A percentile compares a stretch with the other conserved stretches of the same genome.
Conservation (phyloP, 257 asterid species). For the Nicotiana attenuata region DNA sequence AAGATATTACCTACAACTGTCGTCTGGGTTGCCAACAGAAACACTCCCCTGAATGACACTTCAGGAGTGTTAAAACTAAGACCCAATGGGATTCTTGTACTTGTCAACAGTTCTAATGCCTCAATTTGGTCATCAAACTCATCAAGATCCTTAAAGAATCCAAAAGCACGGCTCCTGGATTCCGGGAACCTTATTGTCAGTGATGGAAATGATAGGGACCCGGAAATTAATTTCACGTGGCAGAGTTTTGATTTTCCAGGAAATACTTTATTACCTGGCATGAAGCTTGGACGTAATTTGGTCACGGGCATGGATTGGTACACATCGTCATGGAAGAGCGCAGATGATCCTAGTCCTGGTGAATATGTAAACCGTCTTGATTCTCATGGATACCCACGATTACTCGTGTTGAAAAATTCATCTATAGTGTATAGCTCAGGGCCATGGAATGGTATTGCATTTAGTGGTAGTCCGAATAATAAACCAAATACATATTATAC, state of each 20-base stretch:
- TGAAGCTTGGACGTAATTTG: conserved; percentile 14
- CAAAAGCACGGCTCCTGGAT: conserved; percentile 1
- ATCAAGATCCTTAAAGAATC: background rate
- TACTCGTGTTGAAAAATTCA: background rate
- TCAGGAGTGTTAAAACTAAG: conserved; percentile 6
- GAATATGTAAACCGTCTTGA: conserved; percentile 8
- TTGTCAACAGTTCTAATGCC: background rate
- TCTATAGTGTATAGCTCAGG: background rate
- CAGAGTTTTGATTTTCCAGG: conserved; percentile 22
- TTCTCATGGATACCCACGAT: conserved; percentile 10
- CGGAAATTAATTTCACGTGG: background rate
- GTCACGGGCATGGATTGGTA: background rate
- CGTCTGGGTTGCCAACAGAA: conserved; percentile 14
- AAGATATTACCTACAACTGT: background rate
- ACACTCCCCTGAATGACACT: conserved; percentile 11
- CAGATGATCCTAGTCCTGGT: conserved; percentile 17
- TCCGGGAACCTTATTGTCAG: conserved; percentile 11
- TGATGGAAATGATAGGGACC: background rate
- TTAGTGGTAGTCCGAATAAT: background rate
- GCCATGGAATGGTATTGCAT: conserved; percentile 11
- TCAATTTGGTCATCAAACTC: conserved; percentile 16
- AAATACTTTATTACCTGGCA: conserved; percentile 10
- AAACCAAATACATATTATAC: background rate
- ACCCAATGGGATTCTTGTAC: conserved; percentile 13
- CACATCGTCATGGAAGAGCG: conserved; percentile 18